These are phyloP conservation scores for Kuraishia molischiana DNA, from an alignment of 805 yeast genomes.

Conservation along the genomic window DNA sequence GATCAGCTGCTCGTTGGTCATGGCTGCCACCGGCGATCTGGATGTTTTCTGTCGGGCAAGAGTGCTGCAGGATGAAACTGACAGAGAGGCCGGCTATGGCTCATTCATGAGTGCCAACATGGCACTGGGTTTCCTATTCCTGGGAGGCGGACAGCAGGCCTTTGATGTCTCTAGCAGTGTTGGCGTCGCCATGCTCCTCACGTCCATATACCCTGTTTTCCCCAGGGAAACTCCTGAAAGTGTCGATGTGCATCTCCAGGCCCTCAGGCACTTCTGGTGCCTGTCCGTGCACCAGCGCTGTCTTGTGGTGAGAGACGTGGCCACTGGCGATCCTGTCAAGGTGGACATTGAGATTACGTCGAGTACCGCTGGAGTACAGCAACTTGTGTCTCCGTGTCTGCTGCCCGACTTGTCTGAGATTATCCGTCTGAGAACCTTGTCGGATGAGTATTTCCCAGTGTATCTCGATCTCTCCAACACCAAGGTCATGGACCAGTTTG, in stretches of 20 bases:
- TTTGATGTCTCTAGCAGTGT: slow-evolving; percentile 43
- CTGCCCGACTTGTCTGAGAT: slow-evolving; percentile 52
- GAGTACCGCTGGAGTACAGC: slow-evolving; percentile 25
- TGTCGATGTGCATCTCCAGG: slow-evolving; percentile 68
- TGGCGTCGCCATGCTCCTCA: slow-evolving; percentile 58
- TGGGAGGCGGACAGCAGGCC: slow-evolving; percentile 91
- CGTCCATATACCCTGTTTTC: slow-evolving; percentile 71
- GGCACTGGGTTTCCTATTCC: slow-evolving; percentile 78
- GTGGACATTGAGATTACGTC: slow-evolving; percentile 24
- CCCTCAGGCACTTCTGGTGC: slow-evolving; percentile 86
- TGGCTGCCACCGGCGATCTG: slow-evolving; percentile 91
- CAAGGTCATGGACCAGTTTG: slow-evolving; percentile 24
- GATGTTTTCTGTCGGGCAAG: slow-evolving; percentile 67
- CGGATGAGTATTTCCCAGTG: slow-evolving; percentile 45
- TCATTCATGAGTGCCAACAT: slow-evolving; percentile 68
- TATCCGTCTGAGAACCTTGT: slow-evolving; percentile 31
- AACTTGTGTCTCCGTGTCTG: slow-evolving; percentile 51
- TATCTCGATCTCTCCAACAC: slow-evolving; percentile 32
- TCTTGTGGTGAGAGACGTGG: slow-evolving; percentile 64
- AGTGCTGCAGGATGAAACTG: slow-evolving; percentile 51
- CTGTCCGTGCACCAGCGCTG: slow-evolving; percentile 75
- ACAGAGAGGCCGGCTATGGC: slow-evolving; percentile 41
- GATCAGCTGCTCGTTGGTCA: slow-evolving; percentile 58
- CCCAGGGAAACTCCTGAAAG: slow-evolving; percentile 30
- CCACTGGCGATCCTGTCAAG: slow-evolving; percentile 45